Evolutionary conservation across 805 yeast genomes (phyloP).

Genomic region (Saccharomycopsis olivae): DNA sequence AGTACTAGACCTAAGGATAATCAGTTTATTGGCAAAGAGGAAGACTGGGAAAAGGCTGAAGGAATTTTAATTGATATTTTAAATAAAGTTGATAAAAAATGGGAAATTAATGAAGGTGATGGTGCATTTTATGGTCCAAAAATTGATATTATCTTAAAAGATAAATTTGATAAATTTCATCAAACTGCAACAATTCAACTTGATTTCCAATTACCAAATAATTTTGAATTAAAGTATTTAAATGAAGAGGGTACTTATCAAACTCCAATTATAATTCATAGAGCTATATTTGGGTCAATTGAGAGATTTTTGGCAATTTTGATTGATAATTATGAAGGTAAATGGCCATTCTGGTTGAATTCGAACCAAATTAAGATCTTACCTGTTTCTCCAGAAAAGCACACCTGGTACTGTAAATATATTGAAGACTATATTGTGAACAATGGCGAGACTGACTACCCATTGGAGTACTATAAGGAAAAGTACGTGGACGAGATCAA

Average conservation of each 20-base stretch:
- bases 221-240: constrained; percentile 48
- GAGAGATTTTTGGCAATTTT: constrained; percentile 88
- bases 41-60: constrained; percentile 83
- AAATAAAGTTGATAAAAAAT: constrained; percentile 37
- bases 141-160: constrained; percentile 76
- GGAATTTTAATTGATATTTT: constrained; percentile 48
- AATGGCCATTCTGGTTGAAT: constrained; percentile 97
- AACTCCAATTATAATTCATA: constrained; percentile 87
- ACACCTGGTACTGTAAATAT: constrained; percentile 41
- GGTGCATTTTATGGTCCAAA: constrained; percentile 97
- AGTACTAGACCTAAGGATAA: constrained; percentile 79
- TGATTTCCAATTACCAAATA: constrained; percentile 86
- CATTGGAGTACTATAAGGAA: constrained; percentile 7
- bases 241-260: constrained; percentile 39
- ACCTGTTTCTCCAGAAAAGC: constrained; percentile 59
- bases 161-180: constrained; percentile 69
- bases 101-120: constrained; percentile 82
- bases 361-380: constrained; percentile 83
- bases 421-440: constrained; percentile 34
- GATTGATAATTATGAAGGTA: constrained; percentile 82
- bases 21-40: constrained; percentile 57
- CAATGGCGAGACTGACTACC: constrained; percentile 5
- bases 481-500: constrained; percentile 17
- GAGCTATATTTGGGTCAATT: constrained; percentile 91
- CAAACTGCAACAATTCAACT: constrained; percentile 94